These are phyloP conservation scores for Hygrocybe coccinea DNA, from an alignment of 768 basidiomycete species.

Conservation along the genomic window DNA sequence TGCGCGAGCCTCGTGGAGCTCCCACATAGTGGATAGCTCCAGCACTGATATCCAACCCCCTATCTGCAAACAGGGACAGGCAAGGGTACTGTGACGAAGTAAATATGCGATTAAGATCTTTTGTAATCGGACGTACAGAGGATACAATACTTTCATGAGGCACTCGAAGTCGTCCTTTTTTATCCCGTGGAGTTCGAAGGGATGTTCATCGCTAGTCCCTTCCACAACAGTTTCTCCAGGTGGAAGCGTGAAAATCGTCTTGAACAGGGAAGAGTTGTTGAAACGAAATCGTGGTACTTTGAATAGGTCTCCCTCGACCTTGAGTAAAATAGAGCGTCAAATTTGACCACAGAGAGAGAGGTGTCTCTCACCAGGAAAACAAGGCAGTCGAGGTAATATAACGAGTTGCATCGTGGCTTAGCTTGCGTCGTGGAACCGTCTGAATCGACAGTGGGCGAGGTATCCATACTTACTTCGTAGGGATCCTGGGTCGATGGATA, in stretches of 20 bases:
- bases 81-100: neutral
- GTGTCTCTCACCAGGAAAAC: too few relatives aligned
- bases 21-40: constrained; percentile 39
- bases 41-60: constrained; percentile 36
- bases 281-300: constrained; percentile 25
- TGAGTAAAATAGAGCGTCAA: too few relatives aligned
- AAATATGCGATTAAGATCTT: neutral
- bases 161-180: constrained; percentile 20
- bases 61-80: neutral
- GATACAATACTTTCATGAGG: constrained; percentile 24
- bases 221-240: constrained; percentile 12
- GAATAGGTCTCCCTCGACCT: constrained; percentile 28
- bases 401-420: too few relatives aligned
- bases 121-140: constrained; percentile 16
- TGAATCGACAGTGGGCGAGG: too few relatives aligned
- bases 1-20: constrained; percentile 26
- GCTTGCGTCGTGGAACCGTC: too few relatives aligned
- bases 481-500: too few relatives aligned
- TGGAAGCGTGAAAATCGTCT: constrained; percentile 16
- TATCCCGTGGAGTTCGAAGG: constrained; percentile 24
- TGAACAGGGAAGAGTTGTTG: constrained; percentile 21
- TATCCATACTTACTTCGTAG: too few relatives aligned
- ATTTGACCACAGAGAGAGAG: too few relatives aligned
- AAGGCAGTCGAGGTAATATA: too few relatives aligned
- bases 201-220: constrained; percentile 22